Conservation (phyloP, 305 asterid genomes). For the Solanum chacoense region DNA sequence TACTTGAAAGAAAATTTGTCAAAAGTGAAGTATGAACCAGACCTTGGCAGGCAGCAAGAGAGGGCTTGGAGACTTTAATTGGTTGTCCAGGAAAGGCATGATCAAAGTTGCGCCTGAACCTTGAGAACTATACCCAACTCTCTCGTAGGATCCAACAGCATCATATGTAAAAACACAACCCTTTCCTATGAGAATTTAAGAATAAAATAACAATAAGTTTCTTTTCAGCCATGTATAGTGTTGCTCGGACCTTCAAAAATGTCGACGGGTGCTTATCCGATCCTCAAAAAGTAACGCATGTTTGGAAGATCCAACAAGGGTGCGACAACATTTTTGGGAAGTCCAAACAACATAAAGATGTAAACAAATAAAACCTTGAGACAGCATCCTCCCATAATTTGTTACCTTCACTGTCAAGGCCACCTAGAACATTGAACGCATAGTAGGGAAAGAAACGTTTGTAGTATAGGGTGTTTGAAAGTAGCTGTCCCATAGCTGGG, state of each 20-base stretch:
- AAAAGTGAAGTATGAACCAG: background rate
- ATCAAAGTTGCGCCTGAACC: constrained; percentile 80
- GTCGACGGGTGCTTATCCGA: background rate
- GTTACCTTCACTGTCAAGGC: constrained; percentile 79
- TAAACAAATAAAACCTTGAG: background rate
- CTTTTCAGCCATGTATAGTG: background rate
- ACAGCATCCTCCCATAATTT: background rate
- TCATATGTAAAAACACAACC: constrained; percentile 92
- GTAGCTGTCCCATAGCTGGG: constrained; percentile 95
- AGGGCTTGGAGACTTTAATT: constrained; percentile 31
- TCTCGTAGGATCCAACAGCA: constrained; percentile 94
- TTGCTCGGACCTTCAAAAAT: background rate
- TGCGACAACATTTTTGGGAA: background rate
- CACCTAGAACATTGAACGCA: constrained; percentile 87
- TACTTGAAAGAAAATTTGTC: background rate
- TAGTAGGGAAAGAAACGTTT: constrained; percentile 87
- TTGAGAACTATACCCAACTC: constrained; percentile 97
- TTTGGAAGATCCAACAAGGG: background rate
- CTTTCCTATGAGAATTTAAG: constrained; percentile 44
- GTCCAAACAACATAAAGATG: background rate
- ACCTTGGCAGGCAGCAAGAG: constrained; percentile 27
- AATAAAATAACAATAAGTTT: constrained; percentile 9
- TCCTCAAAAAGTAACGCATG: background rate
- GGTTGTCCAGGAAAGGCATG: constrained; percentile 32
- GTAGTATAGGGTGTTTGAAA: constrained; percentile 78